phyloP scores from a whole-genome alignment of 2,329 filamentous ascomycete genomes.

The Alternaria consortialis region DNA sequence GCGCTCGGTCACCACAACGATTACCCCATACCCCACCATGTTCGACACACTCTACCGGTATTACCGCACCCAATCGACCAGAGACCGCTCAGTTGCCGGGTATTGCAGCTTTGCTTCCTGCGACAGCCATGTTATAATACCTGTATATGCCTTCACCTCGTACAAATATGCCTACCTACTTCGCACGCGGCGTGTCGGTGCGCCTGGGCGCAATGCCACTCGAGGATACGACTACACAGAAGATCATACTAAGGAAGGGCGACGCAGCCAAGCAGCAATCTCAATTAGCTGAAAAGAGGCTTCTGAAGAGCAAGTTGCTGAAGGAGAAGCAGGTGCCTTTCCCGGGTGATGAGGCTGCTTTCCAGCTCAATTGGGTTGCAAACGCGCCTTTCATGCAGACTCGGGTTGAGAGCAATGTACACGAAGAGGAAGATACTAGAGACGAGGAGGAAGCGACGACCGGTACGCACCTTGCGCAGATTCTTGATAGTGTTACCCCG shows the following conservation, averaged over 20 bases:
- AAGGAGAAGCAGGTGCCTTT: constrained; percentile 38
- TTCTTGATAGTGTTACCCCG: neutral
- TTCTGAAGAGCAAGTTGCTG: constrained; percentile 31
- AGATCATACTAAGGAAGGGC: constrained; percentile 34
- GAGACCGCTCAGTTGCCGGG: neutral
- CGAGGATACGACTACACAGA: constrained; percentile 35
- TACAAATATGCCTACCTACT: constrained; percentile 44
- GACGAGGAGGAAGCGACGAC: neutral
- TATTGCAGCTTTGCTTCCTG: neutral
- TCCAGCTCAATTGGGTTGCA: constrained; percentile 42
- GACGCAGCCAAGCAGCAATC: constrained; percentile 28
- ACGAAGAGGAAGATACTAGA: neutral
- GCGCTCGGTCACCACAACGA: constrained; percentile 13
- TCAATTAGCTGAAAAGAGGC: constrained; percentile 31
- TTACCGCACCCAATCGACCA: neutral
- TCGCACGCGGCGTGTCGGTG: constrained; percentile 37
- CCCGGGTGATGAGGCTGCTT: constrained; percentile 31
- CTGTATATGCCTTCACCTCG: neutral
- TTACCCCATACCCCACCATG: constrained; percentile 2
- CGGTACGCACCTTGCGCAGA: neutral
- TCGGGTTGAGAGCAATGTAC: constrained; percentile 19
- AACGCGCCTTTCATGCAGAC: constrained; percentile 46
- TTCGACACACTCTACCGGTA: constrained; percentile 7
- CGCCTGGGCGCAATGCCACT: constrained; percentile 38
- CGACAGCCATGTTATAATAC: neutral